Evolutionary conservation across 768 basidiomycete species (phyloP), one percentile per base, ranked within the genome.

Genomic region (Suillus occidentalis): DNA sequence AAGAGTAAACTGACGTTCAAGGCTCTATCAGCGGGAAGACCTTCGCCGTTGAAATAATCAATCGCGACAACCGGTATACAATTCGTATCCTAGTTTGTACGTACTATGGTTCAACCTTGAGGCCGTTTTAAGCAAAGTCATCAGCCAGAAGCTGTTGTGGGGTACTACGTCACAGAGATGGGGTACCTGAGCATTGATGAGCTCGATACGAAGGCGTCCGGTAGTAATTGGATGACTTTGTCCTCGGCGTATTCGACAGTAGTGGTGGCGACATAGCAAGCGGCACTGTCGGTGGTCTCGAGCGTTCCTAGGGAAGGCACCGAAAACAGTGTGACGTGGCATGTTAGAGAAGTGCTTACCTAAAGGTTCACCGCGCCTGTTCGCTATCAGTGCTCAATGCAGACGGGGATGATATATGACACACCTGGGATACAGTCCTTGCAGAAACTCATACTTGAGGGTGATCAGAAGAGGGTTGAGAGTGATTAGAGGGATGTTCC

Each of bases 231-330:
- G 60, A 89, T 61, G 36, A 81, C 85, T 71, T 87, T 88, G 66
- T 83, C 79, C 73, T 85, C 83, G 61, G 82, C 74, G 65, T 84
- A 86, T 36, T 83, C 81, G 2, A 69, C 68, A 0, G 77, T 72
- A 16, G 88, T 88, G 0, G 82, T 85, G 2, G 84, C 82, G 60
- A 87, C 78, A 66, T 89, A 89, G 67, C 75, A 78, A 10, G 76
- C 72, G 53, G 87, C 78, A 2, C 84, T 85, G 34, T 73, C 79
- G 63, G 88, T 79, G 37, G 71, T 66, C 67, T n/a, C 81, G 70
- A 78, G 74, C 70, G 79, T 80, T 31, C 87, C 87, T 87, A 63
- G 18, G 18, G 18, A 52, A 52, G 31, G 20, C 39, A 40, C 28
- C 8, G 40, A 18, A 16, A 40, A 47, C 7, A 8, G 14, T 36